A percentile compares a stretch with the other conserved stretches of the same genome.
These are phyloP conservation scores for Pseudogymnoascus sp. DNA, from an alignment of 2,329 filamentous ascomycete genomes.

Conservation along the genomic window DNA sequence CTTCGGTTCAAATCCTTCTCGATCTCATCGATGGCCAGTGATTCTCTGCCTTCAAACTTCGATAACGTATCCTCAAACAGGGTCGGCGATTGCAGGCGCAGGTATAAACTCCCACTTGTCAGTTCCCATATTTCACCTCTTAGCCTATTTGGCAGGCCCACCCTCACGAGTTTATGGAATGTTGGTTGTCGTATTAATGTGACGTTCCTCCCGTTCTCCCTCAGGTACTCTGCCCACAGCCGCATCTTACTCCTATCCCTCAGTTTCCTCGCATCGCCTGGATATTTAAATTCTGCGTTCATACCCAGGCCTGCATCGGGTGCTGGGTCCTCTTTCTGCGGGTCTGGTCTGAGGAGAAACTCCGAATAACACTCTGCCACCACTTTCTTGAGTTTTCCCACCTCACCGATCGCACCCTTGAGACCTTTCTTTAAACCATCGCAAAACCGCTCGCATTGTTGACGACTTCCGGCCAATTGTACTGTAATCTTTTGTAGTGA, in stretches of 20 bases:
- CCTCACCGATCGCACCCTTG: constrained; percentile 77
- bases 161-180: constrained; percentile 93
- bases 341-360: constrained; percentile 60
- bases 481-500: constrained; percentile 81
- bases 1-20: constrained; percentile 97
- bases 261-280: constrained; percentile 87
- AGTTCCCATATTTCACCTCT: constrained; percentile 95
- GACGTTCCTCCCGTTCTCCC: constrained; percentile 88
- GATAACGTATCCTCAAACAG: constrained; percentile 76
- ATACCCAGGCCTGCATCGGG: constrained; percentile 93
- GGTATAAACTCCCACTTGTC: constrained; percentile 81
- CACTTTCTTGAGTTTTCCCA: constrained; percentile 74
- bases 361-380: constrained; percentile 86
- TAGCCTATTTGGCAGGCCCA: constrained; percentile 86
- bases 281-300: constrained; percentile 69
- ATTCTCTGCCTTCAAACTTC: constrained; percentile 78
- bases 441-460: constrained; percentile 89
- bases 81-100: constrained; percentile 77
- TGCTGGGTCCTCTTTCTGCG: constrained; percentile 50
- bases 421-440: constrained; percentile 89
- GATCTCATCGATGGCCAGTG: constrained; percentile 95
- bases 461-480: constrained; percentile 80
- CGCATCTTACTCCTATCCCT: constrained; percentile 95
- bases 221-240: constrained; percentile 91
- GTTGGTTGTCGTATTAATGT: constrained; percentile 92